A percentile compares a stretch with the other conserved stretches of the same genome.
These are phyloP conservation scores for Gossypium lobatum DNA, from an alignment of 441 rosid genomes.

Conservation along the genomic window DNA sequence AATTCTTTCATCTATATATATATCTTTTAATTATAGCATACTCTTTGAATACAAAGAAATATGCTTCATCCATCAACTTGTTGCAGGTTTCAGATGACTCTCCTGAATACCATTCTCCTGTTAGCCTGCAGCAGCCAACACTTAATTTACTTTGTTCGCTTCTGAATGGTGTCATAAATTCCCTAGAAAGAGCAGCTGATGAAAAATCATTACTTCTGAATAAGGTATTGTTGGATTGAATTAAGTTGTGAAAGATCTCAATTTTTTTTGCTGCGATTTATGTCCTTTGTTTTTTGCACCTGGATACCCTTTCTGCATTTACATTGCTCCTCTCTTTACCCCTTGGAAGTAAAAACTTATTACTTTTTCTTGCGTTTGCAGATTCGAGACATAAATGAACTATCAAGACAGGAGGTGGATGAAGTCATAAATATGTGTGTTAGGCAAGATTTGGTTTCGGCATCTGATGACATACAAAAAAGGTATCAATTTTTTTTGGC, in stretches of 20 bases:
- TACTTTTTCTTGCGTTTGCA: constrained; percentile 27
- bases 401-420: constrained; percentile 96
- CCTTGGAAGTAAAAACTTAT: not conserved
- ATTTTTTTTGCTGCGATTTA: not conserved
- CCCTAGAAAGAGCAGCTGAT: constrained; percentile 84
- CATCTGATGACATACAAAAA: constrained; percentile 79
- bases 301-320: not conserved
- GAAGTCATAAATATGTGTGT: constrained; percentile 69
- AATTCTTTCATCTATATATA: constrained; percentile 5
- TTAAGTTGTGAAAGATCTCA: not conserved
- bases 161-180: constrained; percentile 53
- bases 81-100: constrained; percentile 52
- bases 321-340: not conserved
- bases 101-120: constrained; percentile 33
- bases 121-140: constrained; percentile 65
- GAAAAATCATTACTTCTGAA: constrained; percentile 72
- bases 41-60: not conserved
- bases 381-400: constrained; percentile 88
- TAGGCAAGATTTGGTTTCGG: constrained; percentile 48
- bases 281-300: not conserved
- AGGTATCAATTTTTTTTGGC: constrained; percentile 34
- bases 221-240: constrained; percentile 47
- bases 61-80: constrained; percentile 15
- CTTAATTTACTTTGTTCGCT: constrained; percentile 55
- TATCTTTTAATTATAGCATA: not conserved